phyloP scores from a whole-genome alignment of 2,329 filamentous ascomycete species.

The Fusarium sublunatum region DNA sequence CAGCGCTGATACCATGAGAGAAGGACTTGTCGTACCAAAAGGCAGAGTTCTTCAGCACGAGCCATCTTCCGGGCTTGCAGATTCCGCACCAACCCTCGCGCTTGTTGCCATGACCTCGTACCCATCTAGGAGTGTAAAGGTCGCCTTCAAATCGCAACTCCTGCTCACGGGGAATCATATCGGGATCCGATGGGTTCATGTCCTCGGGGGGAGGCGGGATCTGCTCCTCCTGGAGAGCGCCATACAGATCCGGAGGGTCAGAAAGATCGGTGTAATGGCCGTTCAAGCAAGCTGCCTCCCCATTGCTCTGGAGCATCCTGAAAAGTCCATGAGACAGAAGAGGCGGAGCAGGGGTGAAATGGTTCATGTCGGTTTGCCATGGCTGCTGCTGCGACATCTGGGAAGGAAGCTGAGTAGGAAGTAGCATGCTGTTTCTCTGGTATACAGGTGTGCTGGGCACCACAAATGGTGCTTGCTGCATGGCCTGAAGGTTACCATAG shows the following conservation, averaged over 20 bases:
- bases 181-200: conserved; percentile 82
- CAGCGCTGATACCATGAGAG: conserved; percentile 85
- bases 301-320: conserved; percentile 79
- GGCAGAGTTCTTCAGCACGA: conserved; percentile 88
- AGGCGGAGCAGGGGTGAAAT: conserved; percentile 69
- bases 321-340: conserved; percentile 78
- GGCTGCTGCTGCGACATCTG: conserved; percentile 63
- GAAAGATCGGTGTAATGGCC: conserved; percentile 79
- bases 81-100: conserved; percentile 91
- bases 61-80: conserved; percentile 86
- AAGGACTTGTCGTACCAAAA: conserved; percentile 96
- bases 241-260: conserved; percentile 81
- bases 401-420: conserved; percentile 61
- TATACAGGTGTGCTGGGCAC: conserved; percentile 64
- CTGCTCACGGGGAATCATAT: conserved; percentile 81
- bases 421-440: conserved; percentile 68
- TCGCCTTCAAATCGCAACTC: conserved; percentile 83
- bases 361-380: conserved; percentile 62
- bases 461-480: conserved; percentile 67
- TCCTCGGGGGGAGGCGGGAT: conserved; percentile 80
- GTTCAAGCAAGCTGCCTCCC: conserved; percentile 73
- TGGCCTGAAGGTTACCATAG: conserved; percentile 65
- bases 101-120: conserved; percentile 87
- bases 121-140: conserved; percentile 85
- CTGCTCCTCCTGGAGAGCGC: conserved; percentile 78